Base-by-base conservation (phyloP, 129 eudicot genomes). In the Arctium minus region DNA sequence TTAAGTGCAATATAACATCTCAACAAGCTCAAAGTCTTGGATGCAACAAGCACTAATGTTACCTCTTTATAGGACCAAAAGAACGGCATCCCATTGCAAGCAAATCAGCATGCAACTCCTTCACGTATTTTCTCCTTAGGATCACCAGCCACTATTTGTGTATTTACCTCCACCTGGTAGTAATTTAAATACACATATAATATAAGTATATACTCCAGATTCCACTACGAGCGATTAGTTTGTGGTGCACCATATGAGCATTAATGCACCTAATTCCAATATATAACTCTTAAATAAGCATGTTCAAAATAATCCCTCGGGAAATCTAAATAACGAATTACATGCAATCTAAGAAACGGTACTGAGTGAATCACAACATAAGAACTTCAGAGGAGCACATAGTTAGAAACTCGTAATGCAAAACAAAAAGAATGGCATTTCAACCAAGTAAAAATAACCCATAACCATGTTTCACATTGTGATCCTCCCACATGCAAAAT, bases 11-110 rank as follows among this genome's bases (percentile, higher is more conserved):
- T 79, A 68, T 42, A 22, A 56, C 60, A 81, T 60, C 33, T 60
- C 37, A 62, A 74, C 39, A 67, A 67, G 68, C 48, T 73, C 68
- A 30, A 82, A 8, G 27, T 33, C 10, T 22, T n/a, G 11, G 76
- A 82, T 75, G 77, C 81, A 75, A 39, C 56, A 69, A 68, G 73
- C 69, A 69, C 22, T 78, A 71, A 72, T 3, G 71, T 81, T 83
- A 93, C 97, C 97, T 89, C 85, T 88, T 93, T 74, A 93, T 88
- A 65, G 93, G 97, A 76, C 97, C 96, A 81, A 91, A 91, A 85
- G 97, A 83, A 31, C 97, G 96, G 76, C 88, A 88, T 70, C 97
- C 97, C 88, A 93, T 91, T 18, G 89, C 94, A 69, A 93, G 92
- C 69, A 93, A 88, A 86, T 93, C 97, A 81, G 91, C 96, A 70